These are phyloP conservation scores for Ustanciosporium gigantosporum DNA, from an alignment of 1,284 basidiomycete species.

Conservation along the genomic window DNA sequence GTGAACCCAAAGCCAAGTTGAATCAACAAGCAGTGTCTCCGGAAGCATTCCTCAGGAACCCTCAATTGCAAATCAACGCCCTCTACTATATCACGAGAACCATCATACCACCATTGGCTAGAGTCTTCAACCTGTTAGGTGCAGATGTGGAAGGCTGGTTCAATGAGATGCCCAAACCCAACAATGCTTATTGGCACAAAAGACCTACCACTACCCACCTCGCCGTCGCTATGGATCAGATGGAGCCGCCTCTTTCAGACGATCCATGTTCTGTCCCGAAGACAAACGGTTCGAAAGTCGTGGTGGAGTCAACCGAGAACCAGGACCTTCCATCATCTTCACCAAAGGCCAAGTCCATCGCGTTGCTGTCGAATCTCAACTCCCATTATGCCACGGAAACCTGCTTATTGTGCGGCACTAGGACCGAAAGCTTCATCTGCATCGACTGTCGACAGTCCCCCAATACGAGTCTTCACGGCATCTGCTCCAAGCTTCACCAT, in stretches of 20 bases:
- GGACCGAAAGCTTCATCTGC: conserved; percentile 64
- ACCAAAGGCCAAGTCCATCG: background rate
- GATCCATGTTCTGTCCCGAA: too few species aligned
- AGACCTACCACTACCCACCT: conserved; percentile 4
- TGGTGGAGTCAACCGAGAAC: background rate
- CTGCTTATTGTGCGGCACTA: conserved; percentile 72
- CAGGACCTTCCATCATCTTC: background rate
- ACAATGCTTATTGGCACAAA: conserved; percentile 23
- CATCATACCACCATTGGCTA: conserved; percentile 83
- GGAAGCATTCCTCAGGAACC: conserved; percentile 73
- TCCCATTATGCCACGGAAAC: conserved; percentile 75
- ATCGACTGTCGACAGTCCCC: conserved; percentile 34
- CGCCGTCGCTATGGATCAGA: conserved; percentile 5
- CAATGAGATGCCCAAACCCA: conserved; percentile 73
- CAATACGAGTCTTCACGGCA: conserved; percentile 10
- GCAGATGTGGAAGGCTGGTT: conserved; percentile 88
- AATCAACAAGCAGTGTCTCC: conserved; percentile 82
- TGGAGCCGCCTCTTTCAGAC: background rate
- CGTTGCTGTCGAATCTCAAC: conserved; percentile 67
- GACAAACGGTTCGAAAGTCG: background rate
- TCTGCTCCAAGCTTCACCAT: conserved; percentile 11
- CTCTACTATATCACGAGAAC: conserved; percentile 87
- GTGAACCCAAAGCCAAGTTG: conserved; percentile 71
- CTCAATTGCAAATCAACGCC: conserved; percentile 75
- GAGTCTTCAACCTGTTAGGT: conserved; percentile 89